A percentile compares a stretch with the other conserved stretches of the same genome.
Conservation (phyloP, 139 green algal species). For the Edaphochlamys debaryana region DNA sequence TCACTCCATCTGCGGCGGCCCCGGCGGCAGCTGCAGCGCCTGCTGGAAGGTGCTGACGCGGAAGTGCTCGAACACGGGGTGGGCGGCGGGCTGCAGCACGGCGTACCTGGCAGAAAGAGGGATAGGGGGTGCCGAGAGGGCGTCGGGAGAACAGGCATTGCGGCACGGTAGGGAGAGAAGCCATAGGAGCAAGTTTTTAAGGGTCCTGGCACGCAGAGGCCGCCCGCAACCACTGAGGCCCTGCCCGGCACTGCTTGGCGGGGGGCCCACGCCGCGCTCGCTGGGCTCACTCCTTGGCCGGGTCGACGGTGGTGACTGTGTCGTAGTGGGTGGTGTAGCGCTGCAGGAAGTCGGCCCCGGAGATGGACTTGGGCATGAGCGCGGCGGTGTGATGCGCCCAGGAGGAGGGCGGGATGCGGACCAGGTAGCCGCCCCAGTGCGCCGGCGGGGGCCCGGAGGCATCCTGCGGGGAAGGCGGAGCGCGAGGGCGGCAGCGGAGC, state of each 20-base stretch:
- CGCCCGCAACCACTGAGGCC: too few species aligned
- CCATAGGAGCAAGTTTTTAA: too few species aligned
- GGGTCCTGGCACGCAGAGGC: too few species aligned
- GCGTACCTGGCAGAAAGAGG: conserved; percentile 48
- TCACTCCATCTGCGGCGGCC: conserved; percentile 10
- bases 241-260: too few species aligned
- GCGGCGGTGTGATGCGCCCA: conserved; percentile 44
- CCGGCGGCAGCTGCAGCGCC: conserved; percentile 46
- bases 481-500: too few species aligned
- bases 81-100: conserved; percentile 69
- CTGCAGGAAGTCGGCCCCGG: conserved; percentile 76
- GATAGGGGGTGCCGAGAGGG: not conserved
- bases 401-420: conserved; percentile 66
- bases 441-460: conserved; percentile 3
- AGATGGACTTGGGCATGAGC: conserved; percentile 71
- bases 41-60: conserved; percentile 78
- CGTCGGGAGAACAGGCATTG: not conserved
- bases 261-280: too few species aligned
- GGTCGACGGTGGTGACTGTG: conserved; percentile 69
- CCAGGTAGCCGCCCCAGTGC: conserved; percentile 66
- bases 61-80: conserved; percentile 89
- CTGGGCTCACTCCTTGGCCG: conserved; percentile 25
- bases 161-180: too few species aligned
- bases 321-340: conserved; percentile 78
- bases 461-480: not conserved